Base-by-base conservation (phyloP, 495 filamentous ascomycete genomes). In the Poronia punctata region DNA sequence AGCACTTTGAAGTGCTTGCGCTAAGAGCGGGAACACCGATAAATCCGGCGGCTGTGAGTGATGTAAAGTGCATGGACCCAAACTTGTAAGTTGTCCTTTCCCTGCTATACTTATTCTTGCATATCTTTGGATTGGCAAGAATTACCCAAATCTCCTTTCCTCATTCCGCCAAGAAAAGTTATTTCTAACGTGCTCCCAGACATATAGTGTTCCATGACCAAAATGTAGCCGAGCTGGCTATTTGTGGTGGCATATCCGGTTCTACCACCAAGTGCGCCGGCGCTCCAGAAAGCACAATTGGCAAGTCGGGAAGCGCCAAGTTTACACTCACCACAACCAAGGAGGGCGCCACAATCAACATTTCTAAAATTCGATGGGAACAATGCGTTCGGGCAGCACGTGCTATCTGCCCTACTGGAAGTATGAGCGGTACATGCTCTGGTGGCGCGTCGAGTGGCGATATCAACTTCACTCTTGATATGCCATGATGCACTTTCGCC, bases 181-280 rank as follows among this genome's bases (percentile, higher is more conserved):
- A 8, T 22, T 18, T 17, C 40, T 46, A 35, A 54, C 21, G 32
- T n/a, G 1, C 5, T 12, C 3, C 16, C 40, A 76, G 71, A 0
- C 65, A 61, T 27, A 67, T 78, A 33, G 65, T 71, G 38, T 65
- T 59, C 29, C 70, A 76, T 56, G 68, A 72, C 52, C 67, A 71
- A 35, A 71, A 72, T 45, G 72, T 70, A 4, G 71, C 73, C 17
- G 59, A 70, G 36, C 70, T 78, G 5, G 46, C 48, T 37, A 76
- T 76, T 56, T 78, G 71, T 57, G 64, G 64, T n/a, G 62, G 67
- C 26, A 71, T 75, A 38, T 56, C 70, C 1, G 69, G 70, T 5
- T 35, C 60, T 5, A 65, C 66, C 18, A 52, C 60, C 12, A 60
- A 66, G 36, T 75, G 73, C 42, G 54, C 38, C 1, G 70, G 67